phyloP scores from a whole-genome alignment of 2,329 filamentous ascomycete species.

The Teratosphaeria nubilosa region DNA sequence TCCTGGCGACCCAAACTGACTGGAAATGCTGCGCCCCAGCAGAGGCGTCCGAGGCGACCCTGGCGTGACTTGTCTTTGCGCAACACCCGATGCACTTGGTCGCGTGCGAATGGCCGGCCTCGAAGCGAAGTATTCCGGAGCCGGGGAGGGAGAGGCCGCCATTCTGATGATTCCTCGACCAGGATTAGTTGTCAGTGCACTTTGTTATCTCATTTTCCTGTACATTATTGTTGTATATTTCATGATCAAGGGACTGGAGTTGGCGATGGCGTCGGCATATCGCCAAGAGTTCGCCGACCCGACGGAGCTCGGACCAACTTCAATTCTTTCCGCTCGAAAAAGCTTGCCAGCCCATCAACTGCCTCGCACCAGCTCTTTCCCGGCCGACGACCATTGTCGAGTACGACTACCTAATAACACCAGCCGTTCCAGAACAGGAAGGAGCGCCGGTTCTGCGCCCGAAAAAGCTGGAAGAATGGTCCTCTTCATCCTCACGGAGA shows the following conservation, averaged over 20 bases:
- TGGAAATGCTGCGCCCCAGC: conserved; percentile 51
- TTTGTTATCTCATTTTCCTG: background rate
- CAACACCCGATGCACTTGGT: conserved; percentile 5
- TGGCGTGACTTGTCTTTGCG: background rate
- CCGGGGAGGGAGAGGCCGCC: conserved; percentile 1
- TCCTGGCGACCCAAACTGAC: conserved; percentile 48
- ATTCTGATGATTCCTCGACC: background rate
- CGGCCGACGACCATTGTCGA: background rate
- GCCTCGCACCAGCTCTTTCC: background rate
- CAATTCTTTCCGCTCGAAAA: background rate
- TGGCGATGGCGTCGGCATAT: background rate
- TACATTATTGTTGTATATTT: background rate
- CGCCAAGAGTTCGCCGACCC: background rate
- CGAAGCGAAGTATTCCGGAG: conserved; percentile 9
- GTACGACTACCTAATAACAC: background rate
- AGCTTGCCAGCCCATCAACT: background rate
- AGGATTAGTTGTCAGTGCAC: background rate
- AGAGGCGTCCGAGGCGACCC: conserved; percentile 44
- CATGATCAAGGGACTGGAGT: background rate
- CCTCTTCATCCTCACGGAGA: conserved; percentile 81
- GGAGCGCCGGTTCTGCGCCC: background rate
- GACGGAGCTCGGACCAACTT: background rate
- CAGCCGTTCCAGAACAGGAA: background rate
- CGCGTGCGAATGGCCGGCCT: conserved; percentile 11
- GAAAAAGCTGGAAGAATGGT: conserved; percentile 27